Conservation (phyloP, 2,329 filamentous ascomycete species). For the Ophiocordyceps unilateralis region DNA sequence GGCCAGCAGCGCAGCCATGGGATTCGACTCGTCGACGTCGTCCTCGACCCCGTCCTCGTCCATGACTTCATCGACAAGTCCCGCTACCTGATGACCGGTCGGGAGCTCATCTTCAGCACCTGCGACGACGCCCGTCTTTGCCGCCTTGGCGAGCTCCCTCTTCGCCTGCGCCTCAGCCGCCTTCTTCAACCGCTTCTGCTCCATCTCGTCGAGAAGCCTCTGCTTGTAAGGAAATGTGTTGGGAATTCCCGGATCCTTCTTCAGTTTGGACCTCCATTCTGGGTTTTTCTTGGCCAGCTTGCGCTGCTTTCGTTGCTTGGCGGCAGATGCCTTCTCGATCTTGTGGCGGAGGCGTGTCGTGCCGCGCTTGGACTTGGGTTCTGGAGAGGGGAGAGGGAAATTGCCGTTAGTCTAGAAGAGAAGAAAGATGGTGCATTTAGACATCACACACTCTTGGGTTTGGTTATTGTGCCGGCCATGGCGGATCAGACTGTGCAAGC, state of each 20-base stretch:
- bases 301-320: constrained; percentile 79
- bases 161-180: constrained; percentile 58
- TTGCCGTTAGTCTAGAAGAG: neutral
- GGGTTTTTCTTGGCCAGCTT: constrained; percentile 93
- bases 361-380: constrained; percentile 87
- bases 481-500: no score
- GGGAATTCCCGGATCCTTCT: constrained; percentile 96
- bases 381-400: constrained; percentile 23
- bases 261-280: constrained; percentile 85
- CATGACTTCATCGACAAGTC: constrained; percentile 29
- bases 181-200: constrained; percentile 69
- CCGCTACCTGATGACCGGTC: constrained; percentile 27
- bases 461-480: constrained; percentile 38
- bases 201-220: constrained; percentile 83
- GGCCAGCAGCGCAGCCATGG: constrained; percentile 80
- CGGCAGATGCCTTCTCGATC: constrained; percentile 79
- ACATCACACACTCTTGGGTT: constrained; percentile 30
- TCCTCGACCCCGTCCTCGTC: constrained; percentile 39
- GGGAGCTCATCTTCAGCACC: constrained; percentile 21
- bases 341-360: constrained; percentile 84
- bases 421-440: neutral
- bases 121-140: constrained; percentile 33
- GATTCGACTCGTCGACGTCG: constrained; percentile 56
- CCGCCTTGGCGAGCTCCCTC: constrained; percentile 55
- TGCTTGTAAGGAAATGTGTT: constrained; percentile 98